A percentile compares a stretch with the other conserved stretches of the same genome.
Evolutionary conservation across 768 basidiomycete genomes (phyloP).

Genomic region (Tylopilus sp.): DNA sequence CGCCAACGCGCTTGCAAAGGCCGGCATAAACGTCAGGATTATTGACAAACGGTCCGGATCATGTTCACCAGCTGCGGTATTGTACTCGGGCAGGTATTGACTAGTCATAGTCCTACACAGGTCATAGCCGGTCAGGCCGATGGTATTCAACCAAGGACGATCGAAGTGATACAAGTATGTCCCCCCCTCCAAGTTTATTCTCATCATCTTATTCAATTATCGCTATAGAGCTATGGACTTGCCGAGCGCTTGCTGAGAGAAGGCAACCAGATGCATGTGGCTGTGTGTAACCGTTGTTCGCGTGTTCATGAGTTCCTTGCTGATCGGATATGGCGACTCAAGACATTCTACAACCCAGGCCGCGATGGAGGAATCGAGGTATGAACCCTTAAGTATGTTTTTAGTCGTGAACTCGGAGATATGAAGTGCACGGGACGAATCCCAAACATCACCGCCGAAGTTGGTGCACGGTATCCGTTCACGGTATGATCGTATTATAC

Average conservation of each 20-base stretch:
- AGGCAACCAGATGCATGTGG: conserved; percentile 67
- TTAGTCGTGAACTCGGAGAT: not conserved
- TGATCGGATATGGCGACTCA: not conserved
- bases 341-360: conserved; percentile 77
- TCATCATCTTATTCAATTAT: not conserved
- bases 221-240: conserved; percentile 50
- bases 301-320: not conserved
- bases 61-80: not conserved
- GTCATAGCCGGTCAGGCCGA: conserved; percentile 49
- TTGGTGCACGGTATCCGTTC: not conserved
- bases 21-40: conserved; percentile 42
- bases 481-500: conserved; percentile 28
- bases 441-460: conserved; percentile 11
- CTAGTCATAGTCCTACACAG: conserved; percentile 32
- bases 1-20: conserved; percentile 47
- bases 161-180: conserved; percentile 47
- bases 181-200: not conserved
- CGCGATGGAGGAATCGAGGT: conserved; percentile 63
- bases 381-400: not conserved
- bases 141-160: conserved; percentile 51
- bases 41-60: conserved; percentile 42
- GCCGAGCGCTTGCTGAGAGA: conserved; percentile 60
- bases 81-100: not conserved
- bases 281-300: conserved; percentile 42
- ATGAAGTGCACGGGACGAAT: conserved; percentile 59